Percentiles rank a stretch among this genome's conserved stretches.
Conservation (phyloP, 192 early-diverging fungal genomes). For the Haplosporangium gracile region DNA sequence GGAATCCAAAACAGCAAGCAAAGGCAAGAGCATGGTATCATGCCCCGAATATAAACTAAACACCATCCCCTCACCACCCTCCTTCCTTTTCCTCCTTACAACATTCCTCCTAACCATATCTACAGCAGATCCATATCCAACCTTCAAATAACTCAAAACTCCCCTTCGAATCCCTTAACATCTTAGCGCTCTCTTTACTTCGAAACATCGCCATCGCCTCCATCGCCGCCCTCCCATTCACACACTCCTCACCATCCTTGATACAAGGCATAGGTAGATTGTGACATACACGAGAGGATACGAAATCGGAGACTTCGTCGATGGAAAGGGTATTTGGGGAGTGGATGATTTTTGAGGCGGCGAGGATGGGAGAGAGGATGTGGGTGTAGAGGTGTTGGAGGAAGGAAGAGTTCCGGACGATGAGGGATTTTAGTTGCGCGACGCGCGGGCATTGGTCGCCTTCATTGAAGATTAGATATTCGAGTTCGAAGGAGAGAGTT, state of each 20-base stretch:
- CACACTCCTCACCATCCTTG: not conserved
- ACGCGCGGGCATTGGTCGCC: slow-evolving; percentile 13
- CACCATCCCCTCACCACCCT: not conserved
- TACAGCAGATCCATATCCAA: slow-evolving; percentile 25
- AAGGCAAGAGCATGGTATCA: slow-evolving; percentile 13
- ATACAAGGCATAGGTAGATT: slow-evolving; percentile 3
- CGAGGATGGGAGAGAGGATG: not conserved
- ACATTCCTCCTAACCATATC: slow-evolving; percentile 12
- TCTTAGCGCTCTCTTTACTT: not conserved
- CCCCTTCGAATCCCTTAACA: not conserved
- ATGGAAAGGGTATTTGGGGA: not conserved
- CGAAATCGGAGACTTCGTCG: not conserved
- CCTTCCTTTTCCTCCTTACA: not conserved
- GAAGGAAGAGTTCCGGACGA: not conserved
- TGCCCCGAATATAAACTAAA: slow-evolving; percentile 35
- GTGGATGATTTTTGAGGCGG: not conserved
- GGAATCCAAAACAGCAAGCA: slow-evolving; percentile 22
- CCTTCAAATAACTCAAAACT: slow-evolving; percentile 13
- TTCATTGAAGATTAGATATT: slow-evolving; percentile 23
- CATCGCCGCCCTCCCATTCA: not conserved
- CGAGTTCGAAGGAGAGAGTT: slow-evolving; percentile 1
- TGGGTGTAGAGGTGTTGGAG: not conserved
- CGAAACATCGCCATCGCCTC: not conserved
- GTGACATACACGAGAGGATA: slow-evolving; percentile 27
- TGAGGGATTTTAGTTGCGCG: not conserved